Base-by-base conservation (phyloP, 2,329 filamentous ascomycete species). In the Fusarium albidum region DNA sequence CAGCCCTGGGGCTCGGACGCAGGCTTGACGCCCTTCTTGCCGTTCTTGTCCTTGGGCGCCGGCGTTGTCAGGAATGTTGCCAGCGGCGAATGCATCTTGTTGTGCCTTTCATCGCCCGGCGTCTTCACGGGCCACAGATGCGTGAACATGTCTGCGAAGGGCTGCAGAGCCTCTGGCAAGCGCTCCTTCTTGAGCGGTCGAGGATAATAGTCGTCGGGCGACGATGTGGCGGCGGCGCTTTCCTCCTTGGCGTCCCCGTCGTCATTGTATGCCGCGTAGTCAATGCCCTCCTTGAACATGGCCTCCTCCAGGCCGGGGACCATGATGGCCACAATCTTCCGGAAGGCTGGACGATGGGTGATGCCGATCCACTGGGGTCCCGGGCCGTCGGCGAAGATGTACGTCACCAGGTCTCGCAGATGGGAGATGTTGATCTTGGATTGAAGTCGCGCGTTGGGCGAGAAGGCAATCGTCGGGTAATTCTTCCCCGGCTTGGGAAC, bases 101-200 rank as follows among this genome's bases (percentile, higher is more conserved):
- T 85, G 67, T 88, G 84, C 69, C 87, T 90, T 61, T 92, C 89
- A 70, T 98, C 94, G 5, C 93, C 95, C 3, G 92, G 91, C 0
- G 92, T 90, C 69, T 86, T 90, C 52, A 97, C 85, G 9, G 93
- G 94, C 92, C 95, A 97, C 32, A 97, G 77, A 66, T 95, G 89
- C 9, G 87, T 80, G 62, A 99, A 98, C 70, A 97, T 90, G 53
- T 91, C 85, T 33, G 89, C 86, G 52, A 97, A 84, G 2, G 87
- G 85, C 68, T 85, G 78, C 31, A 92, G 66, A 10, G 80, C 77
- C 15, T 77, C 70, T 1, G 85, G 79, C 17, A 88, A 71, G 18
- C 74, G 72, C 3, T 83, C 80, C 50, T 75, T 75, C 31, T 77
- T 75, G 21, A 89, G 75, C 14, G 74, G 65, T 14, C 78, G 79